phyloP scores from a whole-genome alignment of 495 filamentous ascomycete species.

The Aspergillus sclerotiicarbonarius region DNA sequence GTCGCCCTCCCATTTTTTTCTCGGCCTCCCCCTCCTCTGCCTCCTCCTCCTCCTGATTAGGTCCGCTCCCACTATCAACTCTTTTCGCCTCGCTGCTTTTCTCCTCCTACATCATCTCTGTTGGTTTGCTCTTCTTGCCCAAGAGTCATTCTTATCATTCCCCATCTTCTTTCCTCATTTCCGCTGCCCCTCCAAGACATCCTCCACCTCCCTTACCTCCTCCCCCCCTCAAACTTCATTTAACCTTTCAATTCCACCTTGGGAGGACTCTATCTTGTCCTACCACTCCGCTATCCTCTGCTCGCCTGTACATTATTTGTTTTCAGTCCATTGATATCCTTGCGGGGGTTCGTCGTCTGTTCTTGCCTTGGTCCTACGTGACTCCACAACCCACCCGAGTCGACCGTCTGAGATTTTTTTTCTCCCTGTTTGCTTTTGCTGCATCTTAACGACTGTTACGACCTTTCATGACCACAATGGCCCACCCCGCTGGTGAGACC shows the following conservation, averaged over 20 bases:
- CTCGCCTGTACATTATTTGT: conserved; percentile 20
- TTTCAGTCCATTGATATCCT: conserved; percentile 13
- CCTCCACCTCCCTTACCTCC: not conserved
- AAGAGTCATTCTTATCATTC: not conserved
- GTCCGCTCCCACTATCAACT: not conserved
- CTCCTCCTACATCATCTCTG: conserved; percentile 1
- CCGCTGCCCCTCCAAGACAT: conserved; percentile 13
- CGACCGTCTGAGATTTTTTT: not conserved
- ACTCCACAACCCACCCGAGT: not conserved
- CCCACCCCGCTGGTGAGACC: conserved; percentile 21
- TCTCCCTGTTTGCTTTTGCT: not conserved
- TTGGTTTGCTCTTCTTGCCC: not conserved
- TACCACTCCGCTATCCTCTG: conserved; percentile 9
- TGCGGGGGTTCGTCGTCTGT: conserved; percentile 11
- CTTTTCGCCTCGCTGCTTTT: not conserved
- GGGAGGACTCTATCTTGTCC: conserved; percentile 11
- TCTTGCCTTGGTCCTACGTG: not conserved
- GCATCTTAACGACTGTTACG: conserved; percentile 28
- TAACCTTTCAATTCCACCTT: conserved; percentile 15
- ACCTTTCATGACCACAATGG: conserved; percentile 24
- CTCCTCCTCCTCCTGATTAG: not conserved
- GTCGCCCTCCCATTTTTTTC: not conserved
- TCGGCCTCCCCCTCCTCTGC: not conserved
- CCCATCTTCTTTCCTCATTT: conserved; percentile 1
- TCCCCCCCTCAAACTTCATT: not conserved